Conservation (phyloP, 108 stramenopile genomes). For the Parietichytrium sp. region DNA sequence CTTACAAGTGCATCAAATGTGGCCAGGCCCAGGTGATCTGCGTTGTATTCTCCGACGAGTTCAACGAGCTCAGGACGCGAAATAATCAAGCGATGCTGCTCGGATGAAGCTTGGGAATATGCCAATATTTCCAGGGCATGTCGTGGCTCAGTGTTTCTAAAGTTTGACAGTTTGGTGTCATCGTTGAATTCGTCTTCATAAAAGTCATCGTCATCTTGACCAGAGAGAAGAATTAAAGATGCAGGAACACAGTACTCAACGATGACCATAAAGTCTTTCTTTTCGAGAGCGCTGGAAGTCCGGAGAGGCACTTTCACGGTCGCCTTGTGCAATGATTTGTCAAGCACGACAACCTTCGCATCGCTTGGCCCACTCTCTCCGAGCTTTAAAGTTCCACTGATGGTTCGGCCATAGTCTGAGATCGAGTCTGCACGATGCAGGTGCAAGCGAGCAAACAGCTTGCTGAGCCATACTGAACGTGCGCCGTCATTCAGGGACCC, state of each 20-base stretch:
- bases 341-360: not conserved
- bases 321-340: conserved; percentile 10
- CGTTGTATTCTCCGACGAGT: not conserved
- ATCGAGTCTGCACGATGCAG: not conserved
- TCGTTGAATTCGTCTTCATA: conserved; percentile 16
- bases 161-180: conserved; percentile 9
- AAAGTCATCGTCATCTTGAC: conserved; percentile 25
- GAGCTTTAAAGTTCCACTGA: not conserved
- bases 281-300: too few relatives aligned
- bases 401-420: not conserved
- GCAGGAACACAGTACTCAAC: not conserved
- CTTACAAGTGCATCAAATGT: not conserved
- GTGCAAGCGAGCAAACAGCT: conserved; percentile 7
- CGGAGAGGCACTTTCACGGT: not conserved
- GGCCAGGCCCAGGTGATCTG: not conserved
- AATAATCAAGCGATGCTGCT: not conserved
- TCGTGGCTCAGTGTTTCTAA: not conserved
- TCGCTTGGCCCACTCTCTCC: not conserved
- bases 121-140: conserved; percentile 15
- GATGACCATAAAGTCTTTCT: not conserved
- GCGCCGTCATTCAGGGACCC: conserved; percentile 16
- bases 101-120: not conserved
- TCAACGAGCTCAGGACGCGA: not conserved
- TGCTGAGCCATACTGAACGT: not conserved
- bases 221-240: not conserved